Evolutionary conservation across 345 rosid species (phyloP).

Genomic region (Rubroshorea leprosula): DNA sequence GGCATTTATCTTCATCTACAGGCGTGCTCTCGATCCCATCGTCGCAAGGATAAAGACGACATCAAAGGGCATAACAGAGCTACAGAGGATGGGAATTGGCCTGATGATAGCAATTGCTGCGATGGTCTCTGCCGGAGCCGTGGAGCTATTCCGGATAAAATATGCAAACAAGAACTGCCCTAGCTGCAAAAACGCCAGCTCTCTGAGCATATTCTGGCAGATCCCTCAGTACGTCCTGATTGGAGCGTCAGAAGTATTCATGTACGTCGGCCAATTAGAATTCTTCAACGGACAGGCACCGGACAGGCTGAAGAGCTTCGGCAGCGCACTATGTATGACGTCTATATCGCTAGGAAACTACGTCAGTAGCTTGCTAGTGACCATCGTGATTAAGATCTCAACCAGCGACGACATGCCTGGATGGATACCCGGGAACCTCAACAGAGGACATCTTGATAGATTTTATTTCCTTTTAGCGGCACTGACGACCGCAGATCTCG

Average conservation of each 20-base stretch:
- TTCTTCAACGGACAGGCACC: slow-evolving; percentile 95
- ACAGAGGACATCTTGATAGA: slow-evolving; percentile 82
- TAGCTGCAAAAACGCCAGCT: slow-evolving; percentile 44
- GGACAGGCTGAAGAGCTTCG: slow-evolving; percentile 88
- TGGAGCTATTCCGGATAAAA: slow-evolving; percentile 60
- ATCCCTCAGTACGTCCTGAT: slow-evolving; percentile 82
- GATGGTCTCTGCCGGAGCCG: slow-evolving; percentile 74
- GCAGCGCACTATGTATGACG: slow-evolving; percentile 93
- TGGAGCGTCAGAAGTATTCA: slow-evolving; percentile 97
- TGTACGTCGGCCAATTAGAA: slow-evolving; percentile 95
- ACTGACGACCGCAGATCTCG: slow-evolving; percentile 60
- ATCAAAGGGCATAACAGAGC: slow-evolving; percentile 66
- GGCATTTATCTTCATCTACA: slow-evolving; percentile 61
- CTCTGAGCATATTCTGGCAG: slow-evolving; percentile 93
- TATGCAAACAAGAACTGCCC: slow-evolving; percentile 38
- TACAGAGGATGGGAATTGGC: slow-evolving; percentile 92
- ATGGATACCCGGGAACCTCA: slow-evolving; percentile 90
- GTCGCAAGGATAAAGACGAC: slow-evolving; percentile 40
- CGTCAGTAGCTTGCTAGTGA: slow-evolving; percentile 78
- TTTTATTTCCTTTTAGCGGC: slow-evolving; percentile 88
- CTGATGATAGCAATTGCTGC: slow-evolving; percentile 69
- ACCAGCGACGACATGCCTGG: slow-evolving; percentile 65
- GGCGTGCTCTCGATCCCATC: slow-evolving; percentile 62
- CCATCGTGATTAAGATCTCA: slow-evolving; percentile 76
- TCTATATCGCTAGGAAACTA: slow-evolving; percentile 93